These are phyloP conservation scores for Auriscalpium vulgare DNA, from an alignment of 768 basidiomycete species.

Conservation along the genomic window DNA sequence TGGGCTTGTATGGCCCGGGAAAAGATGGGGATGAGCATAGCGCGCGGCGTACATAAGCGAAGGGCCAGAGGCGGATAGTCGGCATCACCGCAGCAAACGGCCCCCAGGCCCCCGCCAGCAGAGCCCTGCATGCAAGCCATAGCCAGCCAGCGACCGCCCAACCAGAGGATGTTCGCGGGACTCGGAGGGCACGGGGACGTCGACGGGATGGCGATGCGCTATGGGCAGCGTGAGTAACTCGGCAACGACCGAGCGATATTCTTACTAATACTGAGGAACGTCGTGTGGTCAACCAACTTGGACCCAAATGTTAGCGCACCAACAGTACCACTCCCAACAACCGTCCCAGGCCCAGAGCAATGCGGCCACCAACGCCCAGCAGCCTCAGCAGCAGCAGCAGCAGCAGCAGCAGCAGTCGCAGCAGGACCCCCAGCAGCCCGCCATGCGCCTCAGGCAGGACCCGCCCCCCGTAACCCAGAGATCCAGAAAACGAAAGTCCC, in stretches of 20 bases:
- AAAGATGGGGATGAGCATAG: too few species aligned
- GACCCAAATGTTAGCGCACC: constrained; percentile 26
- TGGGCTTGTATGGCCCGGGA: too few species aligned
- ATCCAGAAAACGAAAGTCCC: constrained; percentile 63
- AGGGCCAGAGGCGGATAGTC: too few species aligned
- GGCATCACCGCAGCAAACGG: too few species aligned
- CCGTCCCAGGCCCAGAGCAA: constrained; percentile 10
- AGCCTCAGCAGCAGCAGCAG: too few species aligned
- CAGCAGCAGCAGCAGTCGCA: background rate
- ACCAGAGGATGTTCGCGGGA: background rate
- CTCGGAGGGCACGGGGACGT: background rate
- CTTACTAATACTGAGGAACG: constrained; percentile 25
- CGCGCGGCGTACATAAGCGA: too few species aligned
- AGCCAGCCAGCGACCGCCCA: background rate
- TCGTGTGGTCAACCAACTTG: constrained; percentile 18
- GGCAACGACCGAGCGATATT: constrained; percentile 15
- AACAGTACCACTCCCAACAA: constrained; percentile 17
- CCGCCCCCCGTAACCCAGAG: constrained; percentile 31
- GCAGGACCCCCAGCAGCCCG: constrained; percentile 10
- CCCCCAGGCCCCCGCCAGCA: too few species aligned
- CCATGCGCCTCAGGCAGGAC: constrained; percentile 63
- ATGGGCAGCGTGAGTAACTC: constrained; percentile 14
- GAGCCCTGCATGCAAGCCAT: too few species aligned
- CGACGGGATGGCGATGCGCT: background rate
- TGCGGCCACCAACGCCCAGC: background rate